Evolutionary conservation across 2,329 filamentous ascomycete genomes (phyloP).

Genomic region (Aspergillus calidoustus): DNA sequence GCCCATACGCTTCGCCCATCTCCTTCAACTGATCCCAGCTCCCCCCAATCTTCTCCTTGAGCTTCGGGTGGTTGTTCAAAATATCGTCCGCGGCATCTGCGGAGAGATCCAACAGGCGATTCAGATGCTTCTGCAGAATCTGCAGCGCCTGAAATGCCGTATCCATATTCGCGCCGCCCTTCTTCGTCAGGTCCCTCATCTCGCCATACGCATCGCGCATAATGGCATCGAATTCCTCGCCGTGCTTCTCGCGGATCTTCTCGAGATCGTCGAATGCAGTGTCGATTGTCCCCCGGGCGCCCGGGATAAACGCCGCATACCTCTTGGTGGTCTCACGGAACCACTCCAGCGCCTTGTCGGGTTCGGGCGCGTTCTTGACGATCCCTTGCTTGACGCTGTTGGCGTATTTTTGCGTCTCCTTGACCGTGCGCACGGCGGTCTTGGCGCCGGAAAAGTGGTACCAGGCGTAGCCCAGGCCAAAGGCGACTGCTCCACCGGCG

Average conservation of each 20-base stretch:
- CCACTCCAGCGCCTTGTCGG: conserved; percentile 69
- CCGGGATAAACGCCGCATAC: conserved; percentile 74
- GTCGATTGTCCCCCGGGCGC: conserved; percentile 71
- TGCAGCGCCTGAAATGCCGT: conserved; percentile 66
- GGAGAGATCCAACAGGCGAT: conserved; percentile 64
- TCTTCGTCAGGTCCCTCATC: conserved; percentile 64
- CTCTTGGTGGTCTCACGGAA: conserved; percentile 69
- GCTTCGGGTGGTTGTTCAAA: conserved; percentile 72
- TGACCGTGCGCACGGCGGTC: conserved; percentile 53
- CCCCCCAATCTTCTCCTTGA: conserved; percentile 73
- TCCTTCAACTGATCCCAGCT: conserved; percentile 71
- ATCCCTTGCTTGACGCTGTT: conserved; percentile 64
- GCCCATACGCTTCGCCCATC: conserved; percentile 71
- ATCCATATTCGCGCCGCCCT: conserved; percentile 64
- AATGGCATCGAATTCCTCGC: conserved; percentile 71
- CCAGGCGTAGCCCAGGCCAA: conserved; percentile 55
- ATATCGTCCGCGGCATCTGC: conserved; percentile 68
- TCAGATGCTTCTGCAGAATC: conserved; percentile 65
- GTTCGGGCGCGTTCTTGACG: conserved; percentile 65
- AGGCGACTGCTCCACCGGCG: conserved; percentile 54
- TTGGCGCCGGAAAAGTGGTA: conserved; percentile 60
- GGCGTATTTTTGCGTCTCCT: conserved; percentile 65
- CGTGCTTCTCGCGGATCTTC: conserved; percentile 68
- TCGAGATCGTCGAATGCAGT: conserved; percentile 72
- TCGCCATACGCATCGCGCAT: conserved; percentile 70